Evolutionary conservation across 495 filamentous ascomycete species (phyloP), one percentile per base, ranked within the genome.

Genomic region (Penicillium antarcticum): DNA sequence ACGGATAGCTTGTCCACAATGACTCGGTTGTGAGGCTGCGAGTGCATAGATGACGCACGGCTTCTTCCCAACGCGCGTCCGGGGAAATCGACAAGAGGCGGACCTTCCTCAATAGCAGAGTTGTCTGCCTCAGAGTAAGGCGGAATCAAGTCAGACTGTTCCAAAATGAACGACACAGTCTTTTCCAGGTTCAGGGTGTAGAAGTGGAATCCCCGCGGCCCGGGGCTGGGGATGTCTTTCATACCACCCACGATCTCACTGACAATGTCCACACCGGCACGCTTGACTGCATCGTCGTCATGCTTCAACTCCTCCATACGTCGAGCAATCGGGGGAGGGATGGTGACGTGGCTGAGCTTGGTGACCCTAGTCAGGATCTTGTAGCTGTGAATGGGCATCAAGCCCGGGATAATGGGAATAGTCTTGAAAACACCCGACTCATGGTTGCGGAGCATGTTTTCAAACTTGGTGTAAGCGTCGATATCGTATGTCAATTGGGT

Each of bases 371-470:
- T 90, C 52, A 98, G 82, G 68, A 96, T 97, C 70, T 94, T 88
- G 70, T 96, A 98, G 67, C 86, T 91, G 73, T 98, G 94, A 32
- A 98, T 88, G 19, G 94, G 94, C 92, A 98, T 96, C 61, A 98
- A 74, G 11, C 94, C 94, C 0, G 94, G 95, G 43, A 98, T 87
- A 55, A 98, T 96, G 18, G 87, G 83, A 35, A 97, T 90, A 17
- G 82, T 84, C 69, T 88, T 89, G 72, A 98, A 96, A 7, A 82
- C 80, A 2, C 91, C 90, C 38, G 88, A 95, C 42, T 87, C 82
- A 65, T 98, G 91, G 41, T 84, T 81, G 48, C 94, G 79, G 55
- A 97, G 74, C 58, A 79, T 79, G 52, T 74, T 76, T 73, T 96
- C 92, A 65, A 91, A 97, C 32, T 73, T 74, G 39, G 81, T 75